Conservation (phyloP, 1,284 basidiomycete species). For the Apiotrichum sp. region DNA sequence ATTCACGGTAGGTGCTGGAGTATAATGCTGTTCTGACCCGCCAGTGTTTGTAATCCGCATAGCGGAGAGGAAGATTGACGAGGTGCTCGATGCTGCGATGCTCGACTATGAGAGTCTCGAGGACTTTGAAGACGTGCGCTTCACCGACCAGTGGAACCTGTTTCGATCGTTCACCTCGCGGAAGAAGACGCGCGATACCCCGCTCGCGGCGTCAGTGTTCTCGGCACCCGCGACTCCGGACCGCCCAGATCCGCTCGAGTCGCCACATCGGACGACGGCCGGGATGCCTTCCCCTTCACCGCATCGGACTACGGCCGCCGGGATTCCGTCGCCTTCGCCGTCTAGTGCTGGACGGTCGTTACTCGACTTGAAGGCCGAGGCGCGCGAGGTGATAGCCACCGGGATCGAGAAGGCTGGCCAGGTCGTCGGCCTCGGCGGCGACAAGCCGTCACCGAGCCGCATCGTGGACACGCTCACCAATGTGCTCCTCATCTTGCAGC, state of each 20-base stretch:
- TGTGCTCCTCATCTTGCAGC: conserved; percentile 74
- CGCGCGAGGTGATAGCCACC: conserved; percentile 16
- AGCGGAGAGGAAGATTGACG: conserved; percentile 81
- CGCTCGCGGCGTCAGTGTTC: conserved; percentile 11
- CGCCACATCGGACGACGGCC: neutral
- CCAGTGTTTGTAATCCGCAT: conserved; percentile 91
- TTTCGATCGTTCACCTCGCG: conserved; percentile 61
- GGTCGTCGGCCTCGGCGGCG: conserved; percentile 9
- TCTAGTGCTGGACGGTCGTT: conserved; percentile 13
- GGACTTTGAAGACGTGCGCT: conserved; percentile 74
- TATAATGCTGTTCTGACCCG: neutral
- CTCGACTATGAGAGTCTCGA: conserved; percentile 77
- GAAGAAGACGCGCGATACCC: conserved; percentile 55
- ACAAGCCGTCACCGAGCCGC: conserved; percentile 52
- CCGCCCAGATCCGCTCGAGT: neutral
- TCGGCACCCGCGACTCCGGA: conserved; percentile 5
- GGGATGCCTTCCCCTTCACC: too few species aligned
- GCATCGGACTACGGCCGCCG: neutral
- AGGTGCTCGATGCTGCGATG: conserved; percentile 72
- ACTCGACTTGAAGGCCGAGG: conserved; percentile 26
- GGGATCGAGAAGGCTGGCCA: conserved; percentile 15
- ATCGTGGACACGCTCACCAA: conserved; percentile 78
- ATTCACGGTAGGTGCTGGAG: conserved; percentile 63
- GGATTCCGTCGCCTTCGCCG: conserved; percentile 3
- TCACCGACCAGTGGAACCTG: conserved; percentile 94